These are phyloP conservation scores for Acanthamoeba royreba DNA, from an alignment of 208 protist genomes.

Conservation along the genomic window DNA sequence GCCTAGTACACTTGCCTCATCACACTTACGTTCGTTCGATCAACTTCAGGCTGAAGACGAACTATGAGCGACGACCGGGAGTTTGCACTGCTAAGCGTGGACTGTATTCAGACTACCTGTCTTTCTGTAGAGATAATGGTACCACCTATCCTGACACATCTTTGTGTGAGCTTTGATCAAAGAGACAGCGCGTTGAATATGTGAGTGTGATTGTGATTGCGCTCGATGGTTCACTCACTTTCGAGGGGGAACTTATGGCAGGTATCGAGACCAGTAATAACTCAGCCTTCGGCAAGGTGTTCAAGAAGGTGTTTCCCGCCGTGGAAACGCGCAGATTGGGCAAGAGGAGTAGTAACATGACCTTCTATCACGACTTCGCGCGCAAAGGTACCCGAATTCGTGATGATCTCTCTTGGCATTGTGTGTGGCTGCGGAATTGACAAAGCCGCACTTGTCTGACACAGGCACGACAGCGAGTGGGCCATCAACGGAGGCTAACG, in stretches of 20 bases:
- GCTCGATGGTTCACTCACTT: too few species aligned
- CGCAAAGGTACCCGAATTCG: background rate
- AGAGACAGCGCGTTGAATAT: background rate
- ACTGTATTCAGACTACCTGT: background rate
- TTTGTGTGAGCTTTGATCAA: background rate
- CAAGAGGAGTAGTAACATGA: background rate
- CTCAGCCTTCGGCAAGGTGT: constrained; percentile 3
- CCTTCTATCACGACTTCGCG: background rate
- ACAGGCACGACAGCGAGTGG: background rate
- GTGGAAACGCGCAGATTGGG: constrained; percentile 9
- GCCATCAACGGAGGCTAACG: background rate
- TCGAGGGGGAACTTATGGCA: too few species aligned
- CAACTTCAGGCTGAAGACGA: background rate
- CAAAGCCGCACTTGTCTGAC: background rate
- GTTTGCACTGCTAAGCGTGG: background rate
- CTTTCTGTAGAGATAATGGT: background rate
- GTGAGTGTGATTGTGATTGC: background rate
- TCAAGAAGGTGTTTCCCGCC: background rate
- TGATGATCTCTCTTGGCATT: background rate
- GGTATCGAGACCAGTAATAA: background rate
- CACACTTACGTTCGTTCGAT: too few species aligned
- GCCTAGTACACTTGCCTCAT: background rate
- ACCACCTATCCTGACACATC: background rate
- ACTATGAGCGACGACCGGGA: background rate
- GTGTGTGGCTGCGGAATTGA: background rate